phyloP scores from a whole-genome alignment of 495 filamentous ascomycete species.

The Antarctomyces pellizariae region DNA sequence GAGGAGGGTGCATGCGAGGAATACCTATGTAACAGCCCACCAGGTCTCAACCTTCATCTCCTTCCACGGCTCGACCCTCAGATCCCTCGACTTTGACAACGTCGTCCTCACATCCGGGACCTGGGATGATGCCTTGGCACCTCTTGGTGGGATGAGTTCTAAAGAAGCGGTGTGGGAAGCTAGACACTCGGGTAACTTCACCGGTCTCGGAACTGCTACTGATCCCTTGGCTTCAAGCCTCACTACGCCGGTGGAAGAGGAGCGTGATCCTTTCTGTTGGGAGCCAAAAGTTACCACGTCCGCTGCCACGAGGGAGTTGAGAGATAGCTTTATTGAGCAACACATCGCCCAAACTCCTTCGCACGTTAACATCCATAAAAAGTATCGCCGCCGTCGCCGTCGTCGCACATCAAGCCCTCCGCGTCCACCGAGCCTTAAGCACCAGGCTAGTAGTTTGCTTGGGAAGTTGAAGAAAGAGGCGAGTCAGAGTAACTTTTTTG shows the following conservation, averaged over 20 bases:
- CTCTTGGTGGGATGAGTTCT: conserved; percentile 28
- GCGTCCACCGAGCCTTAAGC: too few species aligned
- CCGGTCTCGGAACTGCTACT: conserved; percentile 4
- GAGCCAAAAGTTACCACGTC: conserved; percentile 5
- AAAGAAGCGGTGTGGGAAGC: conserved; percentile 7
- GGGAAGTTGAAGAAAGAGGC: too few species aligned
- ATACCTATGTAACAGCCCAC: conserved; percentile 37
- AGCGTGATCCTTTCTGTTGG: conserved; percentile 4
- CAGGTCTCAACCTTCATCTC: conserved; percentile 39
- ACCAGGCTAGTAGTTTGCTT: too few species aligned
- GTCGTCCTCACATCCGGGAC: conserved; percentile 33
- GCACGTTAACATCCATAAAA: too few species aligned
- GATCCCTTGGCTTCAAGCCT: conserved; percentile 1
- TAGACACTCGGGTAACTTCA: neutral
- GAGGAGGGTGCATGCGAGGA: conserved; percentile 38
- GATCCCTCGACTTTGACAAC: conserved; percentile 51
- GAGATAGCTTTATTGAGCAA: too few species aligned
- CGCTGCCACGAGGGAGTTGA: too few species aligned
- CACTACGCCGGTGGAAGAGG: conserved; percentile 7
- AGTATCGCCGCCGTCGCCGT: too few species aligned
- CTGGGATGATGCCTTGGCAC: conserved; percentile 55
- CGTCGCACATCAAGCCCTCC: too few species aligned
- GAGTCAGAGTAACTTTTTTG: too few species aligned
- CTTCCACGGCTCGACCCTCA: conserved; percentile 34
- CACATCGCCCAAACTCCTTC: too few species aligned